phyloP scores from a whole-genome alignment of 352 stramenopile genomes.

The Hyaloperonospora brassicae region DNA sequence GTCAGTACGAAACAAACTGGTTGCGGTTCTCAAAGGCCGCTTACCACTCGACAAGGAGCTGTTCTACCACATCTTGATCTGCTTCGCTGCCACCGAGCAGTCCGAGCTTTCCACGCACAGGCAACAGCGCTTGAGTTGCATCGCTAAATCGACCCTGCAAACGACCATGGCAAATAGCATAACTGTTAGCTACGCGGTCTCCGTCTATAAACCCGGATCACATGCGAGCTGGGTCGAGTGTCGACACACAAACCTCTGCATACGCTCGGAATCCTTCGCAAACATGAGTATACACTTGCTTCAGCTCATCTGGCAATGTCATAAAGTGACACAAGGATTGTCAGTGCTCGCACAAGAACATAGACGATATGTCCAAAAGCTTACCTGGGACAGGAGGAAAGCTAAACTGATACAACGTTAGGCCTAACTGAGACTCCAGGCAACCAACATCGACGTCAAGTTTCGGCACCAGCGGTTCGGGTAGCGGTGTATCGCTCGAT shows the following conservation, averaged over 20 bases:
- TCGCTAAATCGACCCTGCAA: constrained; percentile 46
- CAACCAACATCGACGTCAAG: constrained; percentile 30
- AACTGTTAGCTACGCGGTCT: no score
- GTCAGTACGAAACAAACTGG: neutral
- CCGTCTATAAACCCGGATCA: neutral
- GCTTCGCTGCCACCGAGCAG: constrained; percentile 66
- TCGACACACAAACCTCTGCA: constrained; percentile 34
- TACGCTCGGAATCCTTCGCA: constrained; percentile 67
- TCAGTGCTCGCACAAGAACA: neutral
- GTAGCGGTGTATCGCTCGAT: constrained; percentile 18
- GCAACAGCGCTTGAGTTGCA: constrained; percentile 44
- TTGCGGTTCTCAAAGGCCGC: neutral
- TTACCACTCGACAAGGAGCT: constrained; percentile 77
- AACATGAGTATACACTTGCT: constrained; percentile 41
- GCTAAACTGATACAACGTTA: constrained; percentile 54
- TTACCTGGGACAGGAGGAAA: constrained; percentile 30
- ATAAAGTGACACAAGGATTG: neutral
- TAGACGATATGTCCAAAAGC: no score
- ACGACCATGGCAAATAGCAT: no score
- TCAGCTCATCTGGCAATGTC: constrained; percentile 26
- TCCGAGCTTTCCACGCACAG: constrained; percentile 52
- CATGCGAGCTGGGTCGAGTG: neutral
- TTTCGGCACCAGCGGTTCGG: constrained; percentile 19
- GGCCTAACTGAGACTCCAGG: constrained; percentile 34
- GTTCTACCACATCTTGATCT: constrained; percentile 65